Conservation (phyloP, 345 rosid genomes). For the Xanthoceras sorbifolium region DNA sequence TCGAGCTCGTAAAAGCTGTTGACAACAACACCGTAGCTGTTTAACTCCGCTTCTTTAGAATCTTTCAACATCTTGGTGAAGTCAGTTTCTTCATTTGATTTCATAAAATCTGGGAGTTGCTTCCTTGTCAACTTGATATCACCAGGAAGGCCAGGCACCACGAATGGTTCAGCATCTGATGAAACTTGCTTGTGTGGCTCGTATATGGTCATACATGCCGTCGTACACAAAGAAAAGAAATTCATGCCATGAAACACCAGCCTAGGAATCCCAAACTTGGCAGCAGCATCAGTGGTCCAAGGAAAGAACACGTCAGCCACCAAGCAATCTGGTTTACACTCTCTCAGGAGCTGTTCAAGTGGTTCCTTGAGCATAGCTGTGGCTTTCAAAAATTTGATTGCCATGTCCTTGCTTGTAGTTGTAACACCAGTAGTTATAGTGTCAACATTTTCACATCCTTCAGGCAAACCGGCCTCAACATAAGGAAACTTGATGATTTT, state of each 20-base stretch:
- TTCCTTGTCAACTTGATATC: constrained; percentile 28
- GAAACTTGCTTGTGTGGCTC: too few species aligned
- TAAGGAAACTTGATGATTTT: too few species aligned
- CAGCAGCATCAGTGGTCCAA: constrained; percentile 50
- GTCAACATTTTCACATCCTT: too few species aligned
- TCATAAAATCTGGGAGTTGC: constrained; percentile 9
- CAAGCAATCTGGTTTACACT: constrained; percentile 35
- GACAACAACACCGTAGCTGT: constrained; percentile 48
- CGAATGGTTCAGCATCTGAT: too few species aligned
- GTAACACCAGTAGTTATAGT: too few species aligned
- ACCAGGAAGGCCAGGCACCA: too few species aligned
- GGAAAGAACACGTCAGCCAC: constrained; percentile 61
- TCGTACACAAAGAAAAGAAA: too few species aligned
- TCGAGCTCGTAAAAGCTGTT: constrained; percentile 83
- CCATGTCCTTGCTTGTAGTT: too few species aligned
- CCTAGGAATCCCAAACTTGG: constrained; percentile 46
- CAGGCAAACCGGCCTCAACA: too few species aligned
- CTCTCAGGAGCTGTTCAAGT: constrained; percentile 27
- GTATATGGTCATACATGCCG: too few species aligned
- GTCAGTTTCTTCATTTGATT: background rate
- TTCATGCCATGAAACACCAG: constrained; percentile 55
- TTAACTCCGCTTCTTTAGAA: constrained; percentile 20
- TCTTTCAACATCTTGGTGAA: background rate
- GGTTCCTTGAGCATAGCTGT: constrained; percentile 26
- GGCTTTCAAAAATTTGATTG: too few species aligned